phyloP scores from a whole-genome alignment of 148 eudicot genomes.

The Amaranthus palmeri region DNA sequence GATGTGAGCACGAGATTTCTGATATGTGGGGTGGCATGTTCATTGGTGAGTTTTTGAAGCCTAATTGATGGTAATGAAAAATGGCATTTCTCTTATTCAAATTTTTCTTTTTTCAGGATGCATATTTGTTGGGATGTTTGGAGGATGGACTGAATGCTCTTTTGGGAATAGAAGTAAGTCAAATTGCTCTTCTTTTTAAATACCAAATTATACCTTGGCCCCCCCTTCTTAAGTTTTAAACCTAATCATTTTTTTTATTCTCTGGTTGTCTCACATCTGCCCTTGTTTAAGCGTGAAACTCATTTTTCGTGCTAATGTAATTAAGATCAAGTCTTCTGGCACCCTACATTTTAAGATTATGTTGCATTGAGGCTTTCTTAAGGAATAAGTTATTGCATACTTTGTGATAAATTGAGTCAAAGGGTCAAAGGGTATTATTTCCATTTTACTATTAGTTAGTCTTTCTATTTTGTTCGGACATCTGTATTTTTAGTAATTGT shows the following conservation, averaged over 20 bases:
- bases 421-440: no score
- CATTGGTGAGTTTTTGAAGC: constrained; percentile 49
- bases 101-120: constrained; percentile 52
- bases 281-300: no score
- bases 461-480: no score
- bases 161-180: constrained; percentile 85
- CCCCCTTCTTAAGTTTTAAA: not conserved
- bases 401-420: no score
- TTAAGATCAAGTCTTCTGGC: not conserved
- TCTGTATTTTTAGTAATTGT: no score
- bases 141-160: constrained; percentile 94
- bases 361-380: not conserved
- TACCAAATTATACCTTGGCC: not conserved
- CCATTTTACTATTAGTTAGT: no score
- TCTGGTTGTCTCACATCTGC: not conserved
- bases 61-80: constrained; percentile 10
- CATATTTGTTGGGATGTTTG: constrained; percentile 57
- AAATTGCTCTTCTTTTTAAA: not conserved
- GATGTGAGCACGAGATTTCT: constrained; percentile 69
- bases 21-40: constrained; percentile 64
- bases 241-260: no score
- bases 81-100: constrained; percentile 20
- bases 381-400: not conserved
- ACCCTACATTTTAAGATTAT: not conserved
- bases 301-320: no score